These are phyloP conservation scores for Trichosporon coremiiforme DNA, from an alignment of 1,284 basidiomycete species.

Conservation along the genomic window DNA sequence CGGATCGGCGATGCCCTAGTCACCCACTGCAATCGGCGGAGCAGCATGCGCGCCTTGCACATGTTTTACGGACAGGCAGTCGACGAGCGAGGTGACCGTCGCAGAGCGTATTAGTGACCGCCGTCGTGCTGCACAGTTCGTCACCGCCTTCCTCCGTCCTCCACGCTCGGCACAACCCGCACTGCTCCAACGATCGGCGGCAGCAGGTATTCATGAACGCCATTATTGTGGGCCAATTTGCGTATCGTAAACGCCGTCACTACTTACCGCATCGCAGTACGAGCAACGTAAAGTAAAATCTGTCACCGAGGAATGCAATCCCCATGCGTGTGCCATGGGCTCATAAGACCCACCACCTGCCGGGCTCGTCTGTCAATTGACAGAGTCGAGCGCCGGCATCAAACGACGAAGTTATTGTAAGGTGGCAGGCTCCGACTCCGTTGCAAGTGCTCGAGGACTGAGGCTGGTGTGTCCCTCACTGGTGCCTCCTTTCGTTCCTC, in stretches of 20 bases:
- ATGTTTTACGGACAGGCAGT: not conserved
- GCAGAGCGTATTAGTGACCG: not conserved
- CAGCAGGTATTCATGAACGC: not conserved
- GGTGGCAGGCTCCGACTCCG: not conserved
- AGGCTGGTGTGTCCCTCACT: not conserved
- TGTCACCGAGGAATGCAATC: not conserved
- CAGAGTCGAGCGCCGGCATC: not conserved
- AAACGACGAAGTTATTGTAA: not conserved
- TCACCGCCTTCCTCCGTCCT: too few relatives aligned
- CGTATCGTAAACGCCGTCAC: not conserved
- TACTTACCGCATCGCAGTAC: not conserved
- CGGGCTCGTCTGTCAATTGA: not conserved
- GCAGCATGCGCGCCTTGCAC: too few relatives aligned
- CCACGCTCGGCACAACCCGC: too few relatives aligned
- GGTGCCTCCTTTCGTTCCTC: not conserved
- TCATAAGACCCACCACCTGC: not conserved
- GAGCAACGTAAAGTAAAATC: not conserved
- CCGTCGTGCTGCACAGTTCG: not conserved
- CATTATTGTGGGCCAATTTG: not conserved
- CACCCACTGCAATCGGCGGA: not conserved
- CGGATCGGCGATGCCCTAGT: not conserved
- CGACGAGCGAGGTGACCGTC: not conserved
- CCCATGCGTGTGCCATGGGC: not conserved
- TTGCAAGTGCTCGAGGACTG: not conserved
- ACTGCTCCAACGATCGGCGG: not conserved